Evolutionary conservation across 306 rosid species (phyloP), one percentile per base, ranked within the genome.

Genomic region (Casuarina glauca): DNA sequence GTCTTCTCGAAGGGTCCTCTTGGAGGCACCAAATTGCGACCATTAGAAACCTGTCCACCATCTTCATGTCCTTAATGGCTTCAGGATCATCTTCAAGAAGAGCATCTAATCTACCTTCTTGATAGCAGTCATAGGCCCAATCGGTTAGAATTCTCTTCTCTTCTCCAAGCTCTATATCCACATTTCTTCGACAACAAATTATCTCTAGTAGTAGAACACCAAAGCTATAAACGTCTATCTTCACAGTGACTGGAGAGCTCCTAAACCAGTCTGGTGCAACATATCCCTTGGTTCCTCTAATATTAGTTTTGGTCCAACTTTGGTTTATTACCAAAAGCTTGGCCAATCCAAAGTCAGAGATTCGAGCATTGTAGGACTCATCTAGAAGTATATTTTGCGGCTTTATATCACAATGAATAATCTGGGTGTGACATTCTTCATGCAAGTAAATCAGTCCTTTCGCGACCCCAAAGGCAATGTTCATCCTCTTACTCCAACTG

Each of bases 301-400:
- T 61, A 17, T 45, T 39, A 12, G 82, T 77, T 0, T 15, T 17
- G 2, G 78, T 77, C 6, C 48, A 67, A 64, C 69, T 69, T 41
- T 84, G 87, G 35, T 84, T 12, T 49, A 61, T 62, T 66, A 16
- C n/a, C 64, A 74, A 45, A 43, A 83, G 78, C 81, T 86, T 86
- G 2, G 84, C 82, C 71, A 77, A 45, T 46, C 83, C 87, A 1
- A 86, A 83, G 51, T 86, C 89, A 11, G 85, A 54, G 6, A 78
- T 83, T 36, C 66, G 58, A 6, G 85, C 83, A n/a, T 43, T 46
- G 68, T 44, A 86, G 20, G 55, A 6, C 3, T 81, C 87, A 42
- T 86, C 83, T 0, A 85, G 82, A 73, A 82, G 86, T 38, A 85
- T 85, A 77, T 79, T 83, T 32, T 83, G 84, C 19, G 86, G 86